phyloP scores from a whole-genome alignment of 1,284 basidiomycete species.

The Sphaerobolus stellatus region DNA sequence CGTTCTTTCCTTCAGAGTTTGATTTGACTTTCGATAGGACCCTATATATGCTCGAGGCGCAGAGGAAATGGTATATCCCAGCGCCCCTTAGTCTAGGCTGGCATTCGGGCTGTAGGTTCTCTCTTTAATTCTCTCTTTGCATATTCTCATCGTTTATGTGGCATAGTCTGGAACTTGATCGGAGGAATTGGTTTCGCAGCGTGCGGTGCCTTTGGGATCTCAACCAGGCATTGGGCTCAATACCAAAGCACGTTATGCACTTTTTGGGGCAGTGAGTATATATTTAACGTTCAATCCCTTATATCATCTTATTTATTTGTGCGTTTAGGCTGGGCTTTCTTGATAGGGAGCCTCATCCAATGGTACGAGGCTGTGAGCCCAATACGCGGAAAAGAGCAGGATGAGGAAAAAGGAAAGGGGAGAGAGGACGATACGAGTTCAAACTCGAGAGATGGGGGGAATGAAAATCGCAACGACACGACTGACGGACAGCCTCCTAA shows the following conservation, averaged over 20 bases:
- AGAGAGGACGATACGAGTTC: no score
- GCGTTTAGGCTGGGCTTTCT: constrained; percentile 46
- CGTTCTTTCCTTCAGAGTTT: not conserved
- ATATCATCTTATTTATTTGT: not conserved
- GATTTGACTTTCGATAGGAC: constrained; percentile 12
- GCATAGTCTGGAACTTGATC: constrained; percentile 54
- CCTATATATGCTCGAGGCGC: constrained; percentile 56
- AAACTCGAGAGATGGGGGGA: no score
- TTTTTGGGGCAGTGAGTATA: constrained; percentile 59
- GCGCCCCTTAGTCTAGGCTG: constrained; percentile 46
- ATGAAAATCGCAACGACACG: no score
- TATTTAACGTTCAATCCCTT: not conserved
- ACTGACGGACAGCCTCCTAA: no score
- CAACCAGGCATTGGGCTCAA: constrained; percentile 32
- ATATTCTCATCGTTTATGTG: constrained; percentile 20
- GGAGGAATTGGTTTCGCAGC: constrained; percentile 56
- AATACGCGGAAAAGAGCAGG: no score
- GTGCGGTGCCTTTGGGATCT: constrained; percentile 55
- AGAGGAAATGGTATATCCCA: constrained; percentile 51
- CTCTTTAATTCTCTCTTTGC: constrained; percentile 4
- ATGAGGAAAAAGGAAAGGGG: no score
- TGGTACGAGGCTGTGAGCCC: constrained; percentile 34
- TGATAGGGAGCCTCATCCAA: constrained; percentile 57
- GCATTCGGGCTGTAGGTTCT: constrained; percentile 44
- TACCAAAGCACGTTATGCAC: constrained; percentile 55